Base-by-base conservation (phyloP, 148 eudicot genomes). In the Persicaria maculosa region DNA sequence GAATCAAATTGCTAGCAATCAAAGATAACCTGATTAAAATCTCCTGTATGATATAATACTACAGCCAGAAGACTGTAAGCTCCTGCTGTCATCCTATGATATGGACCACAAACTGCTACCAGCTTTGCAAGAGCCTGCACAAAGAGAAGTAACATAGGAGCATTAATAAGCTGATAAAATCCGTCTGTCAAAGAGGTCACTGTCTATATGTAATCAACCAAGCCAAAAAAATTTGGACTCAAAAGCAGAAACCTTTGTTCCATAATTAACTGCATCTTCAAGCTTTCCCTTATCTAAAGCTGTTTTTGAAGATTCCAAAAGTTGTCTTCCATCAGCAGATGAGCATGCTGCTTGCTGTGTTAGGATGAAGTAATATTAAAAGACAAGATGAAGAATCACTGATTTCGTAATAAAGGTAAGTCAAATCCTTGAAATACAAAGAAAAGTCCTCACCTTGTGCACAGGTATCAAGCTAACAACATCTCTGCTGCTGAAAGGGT, bases 311-410 rank as follows among this genome's bases (percentile, higher is more conserved):
- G 97, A 96, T 81, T 96, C 99, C 77, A 96, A 79, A 67, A 96
- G 97, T 74, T 96, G 99, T 17, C 99, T 82, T 59, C 99, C 99
- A 86, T 96, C 99, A 19, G 99, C 99, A 73, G 99, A 92, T 58
- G 99, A 96, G 78, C 99, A 96, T 68, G 99, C 99, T 40, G 99
- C 99, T 96, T 96, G 99, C 99, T 96, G 90, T 73, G 84, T 74
- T 57, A 25, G 6, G 61, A 75, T n/a, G 31, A 43, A 40, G 25
- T 67, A 4, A 8, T 19, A 48, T 50, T 22, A 47, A 57, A 73
- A 16, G 1, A 31, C 64, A 19, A 58, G 10, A 4, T 58, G 36
- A 58, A 58, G 71, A 68, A 71, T 70, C 73, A 74, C 73, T 74
- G 48, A 72, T 64, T 11, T 7, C 40, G 75, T 31, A 73, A 74